These are phyloP conservation scores for Yamadazyma kitorensis DNA, from an alignment of 805 yeast genomes.

Conservation along the genomic window DNA sequence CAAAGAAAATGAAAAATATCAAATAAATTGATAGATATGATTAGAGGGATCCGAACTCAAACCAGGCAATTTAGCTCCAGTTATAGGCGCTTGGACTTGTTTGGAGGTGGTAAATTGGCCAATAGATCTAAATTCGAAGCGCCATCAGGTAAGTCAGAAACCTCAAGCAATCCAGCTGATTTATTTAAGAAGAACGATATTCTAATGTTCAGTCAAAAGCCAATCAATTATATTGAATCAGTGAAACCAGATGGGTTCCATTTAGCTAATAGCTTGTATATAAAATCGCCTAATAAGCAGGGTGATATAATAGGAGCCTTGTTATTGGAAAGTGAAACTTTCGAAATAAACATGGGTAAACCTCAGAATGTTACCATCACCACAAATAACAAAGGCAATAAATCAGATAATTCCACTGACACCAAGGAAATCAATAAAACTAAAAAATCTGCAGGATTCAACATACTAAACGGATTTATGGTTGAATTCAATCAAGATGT, in stretches of 20 bases:
- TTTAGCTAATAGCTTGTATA: conserved; percentile 51
- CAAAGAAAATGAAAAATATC: too few species aligned
- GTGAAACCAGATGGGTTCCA: conserved; percentile 55
- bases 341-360: conserved; percentile 51
- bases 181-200: conserved; percentile 42
- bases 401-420: background rate
- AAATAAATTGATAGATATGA: too few species aligned
- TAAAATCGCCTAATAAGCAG: conserved; percentile 38
- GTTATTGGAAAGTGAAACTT: conserved; percentile 56
- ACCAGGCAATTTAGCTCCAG: background rate
- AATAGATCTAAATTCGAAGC: conserved; percentile 16
- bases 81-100: conserved; percentile 15
- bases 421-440: conserved; percentile 2
- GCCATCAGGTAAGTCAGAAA: conserved; percentile 37
- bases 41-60: too few species aligned
- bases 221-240: conserved; percentile 41
- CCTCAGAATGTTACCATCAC: conserved; percentile 1
- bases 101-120: conserved; percentile 27
- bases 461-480: conserved; percentile 46
- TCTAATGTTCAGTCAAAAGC: conserved; percentile 39
- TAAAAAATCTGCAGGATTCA: conserved; percentile 35
- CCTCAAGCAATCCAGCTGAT: conserved; percentile 42
- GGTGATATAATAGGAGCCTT: conserved; percentile 45
- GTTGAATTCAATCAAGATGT: conserved; percentile 49
- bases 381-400: background rate